Base-by-base conservation (phyloP, 1,284 basidiomycete species). In the Puccinia triticina region DNA sequence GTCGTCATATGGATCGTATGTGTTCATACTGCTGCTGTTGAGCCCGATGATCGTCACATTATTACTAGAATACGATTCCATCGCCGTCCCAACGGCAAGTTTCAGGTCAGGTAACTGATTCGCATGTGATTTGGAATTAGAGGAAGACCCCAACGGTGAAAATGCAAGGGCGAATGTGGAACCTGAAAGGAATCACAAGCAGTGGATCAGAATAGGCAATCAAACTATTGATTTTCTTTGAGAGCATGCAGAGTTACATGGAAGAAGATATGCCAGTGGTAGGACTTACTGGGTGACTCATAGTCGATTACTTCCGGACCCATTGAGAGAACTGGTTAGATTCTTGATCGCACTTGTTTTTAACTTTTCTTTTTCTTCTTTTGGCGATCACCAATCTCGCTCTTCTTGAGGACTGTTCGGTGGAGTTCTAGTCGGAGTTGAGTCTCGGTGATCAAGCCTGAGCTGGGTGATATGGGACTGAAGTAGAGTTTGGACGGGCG, bases 31-130 rank as follows among this genome's bases (percentile, higher is more conserved):
- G n/a, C 21, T 11, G 5, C 23, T n/a, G 48, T 40, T 57, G 18
- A 72, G n/a, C 10, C 77, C 77, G 50, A 80, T 23, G 67, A 80
- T 80, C 32, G 67, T 80, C 46, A 80, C 67, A 80, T 80, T 48
- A 48, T 80, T 80, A 55, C 69, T 67, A 34, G 67, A 72, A 32
- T 59, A 80, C 10, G 66, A 59, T 73, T 80, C 77, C 50, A 80
- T 72, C 34, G 53, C 48, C 18, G 50, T 57, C 53, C 77, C 77
- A 4, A 80, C 57, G 32, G 77, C 77, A 21, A 80, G 40, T 48
- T 80, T 80, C n/a, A 80, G 57, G 55, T 80, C 77, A 11, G 77
- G 77, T 21, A 50, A 34, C 57, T 57, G 48, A 55, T 40, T 40
- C 26, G 67, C 34, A 59, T 80, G 66, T 26, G 66, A 71, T 50